Base-by-base conservation (phyloP, 805 yeast genomes). In the Tetrapisispora fleetii region DNA sequence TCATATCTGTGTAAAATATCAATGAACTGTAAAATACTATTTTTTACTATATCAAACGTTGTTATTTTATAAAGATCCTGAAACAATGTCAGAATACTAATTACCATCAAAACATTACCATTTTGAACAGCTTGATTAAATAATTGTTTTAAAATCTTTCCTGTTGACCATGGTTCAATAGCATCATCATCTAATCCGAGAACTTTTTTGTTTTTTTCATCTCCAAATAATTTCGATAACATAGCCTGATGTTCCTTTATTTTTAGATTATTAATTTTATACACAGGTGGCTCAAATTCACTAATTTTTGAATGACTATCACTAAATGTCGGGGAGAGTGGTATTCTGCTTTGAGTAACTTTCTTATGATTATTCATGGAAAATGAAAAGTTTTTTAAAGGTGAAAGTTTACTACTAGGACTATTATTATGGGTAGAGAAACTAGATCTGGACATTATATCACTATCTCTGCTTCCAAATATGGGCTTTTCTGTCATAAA, bases 111-210 rank as follows among this genome's bases (percentile, higher is more conserved):
- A 14, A 63, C 48, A 40, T 65, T 63, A 10, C 68, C 69, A 21
- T 54, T 55, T 33, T 58, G 62, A 2, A 60, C 64, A 4, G 67
- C 58, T 45, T 64, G 65, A 22, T 57, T 49, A 45, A 58, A 65
- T 4, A 64, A 47, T 50, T 64, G 65, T 37, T 48, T 54, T 2
- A 65, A 45, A n/a, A 65, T 45, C n/a, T 49, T 56, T 24, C 50
- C 50, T 4, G 67, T 54, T 37, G 54, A 50, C 69, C 69, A 65
- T 1, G 69, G 69, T 17, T 65, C 61, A 3, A 47, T 43, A 7
- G 28, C 22, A 4, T 9, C 41, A 17, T 18, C 24, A 21, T 14
- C 16, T 18, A 18, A 14, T 4, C 22, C 28, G 16, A 18, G 36
- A 19, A 18, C 30, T 21, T 10, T 18, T 30, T 41, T 41, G 19